These are phyloP conservation scores for Vachellia collinsii DNA, from an alignment of 306 rosid genomes.

Conservation along the genomic window DNA sequence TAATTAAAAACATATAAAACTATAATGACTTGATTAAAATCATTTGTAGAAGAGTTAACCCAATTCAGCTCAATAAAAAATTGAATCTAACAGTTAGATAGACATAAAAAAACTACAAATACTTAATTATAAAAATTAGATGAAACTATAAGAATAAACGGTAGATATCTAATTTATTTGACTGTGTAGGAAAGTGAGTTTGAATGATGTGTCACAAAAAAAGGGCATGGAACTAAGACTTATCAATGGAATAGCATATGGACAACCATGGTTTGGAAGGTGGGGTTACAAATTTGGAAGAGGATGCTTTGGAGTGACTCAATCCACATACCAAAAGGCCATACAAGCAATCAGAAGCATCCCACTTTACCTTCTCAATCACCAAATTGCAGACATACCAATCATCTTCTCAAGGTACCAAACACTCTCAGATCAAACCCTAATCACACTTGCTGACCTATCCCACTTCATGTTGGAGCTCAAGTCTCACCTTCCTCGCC, in stretches of 20 bases:
- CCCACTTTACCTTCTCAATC: slow-evolving; percentile 59
- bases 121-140: too few relatives aligned
- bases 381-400: slow-evolving; percentile 53
- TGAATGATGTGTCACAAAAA: slow-evolving; percentile 69
- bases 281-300: slow-evolving; percentile 86
- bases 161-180: not conserved
- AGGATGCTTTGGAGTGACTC: slow-evolving; percentile 66
- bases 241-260: slow-evolving; percentile 67
- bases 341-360: slow-evolving; percentile 68
- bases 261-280: slow-evolving; percentile 76
- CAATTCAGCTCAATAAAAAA: too few relatives aligned
- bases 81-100: too few relatives aligned
- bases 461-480: slow-evolving; percentile 77
- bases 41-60: too few relatives aligned
- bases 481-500: slow-evolving; percentile 60
- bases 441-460: slow-evolving; percentile 69
- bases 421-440: slow-evolving; percentile 70
- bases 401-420: slow-evolving; percentile 70
- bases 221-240: slow-evolving; percentile 79
- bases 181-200: slow-evolving; percentile 68
- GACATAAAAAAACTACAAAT: too few relatives aligned
- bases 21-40: too few relatives aligned
- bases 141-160: too few relatives aligned
- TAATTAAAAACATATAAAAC: too few relatives aligned
- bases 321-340: slow-evolving; percentile 71